Evolutionary conservation across 805 yeast species (phyloP).

Genomic region (Starmerella kuoi): DNA sequence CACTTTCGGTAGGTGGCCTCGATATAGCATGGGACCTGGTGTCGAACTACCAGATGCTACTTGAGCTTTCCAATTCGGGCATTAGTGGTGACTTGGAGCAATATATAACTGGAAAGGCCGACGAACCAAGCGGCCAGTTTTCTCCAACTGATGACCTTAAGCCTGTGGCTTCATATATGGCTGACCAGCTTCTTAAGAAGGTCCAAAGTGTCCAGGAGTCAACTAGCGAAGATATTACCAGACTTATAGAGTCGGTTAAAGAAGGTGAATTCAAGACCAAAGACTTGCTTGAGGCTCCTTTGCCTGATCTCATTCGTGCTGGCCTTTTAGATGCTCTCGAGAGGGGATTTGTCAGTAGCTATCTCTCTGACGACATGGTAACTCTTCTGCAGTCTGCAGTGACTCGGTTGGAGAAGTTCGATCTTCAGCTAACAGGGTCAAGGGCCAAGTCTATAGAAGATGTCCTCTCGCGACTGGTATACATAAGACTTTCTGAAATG

Average conservation of each 20-base stretch:
- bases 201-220: not conserved
- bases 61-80: constrained; percentile 9
- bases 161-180: constrained; percentile 5
- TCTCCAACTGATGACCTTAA: constrained; percentile 4
- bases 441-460: constrained; percentile 6
- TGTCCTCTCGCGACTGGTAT: constrained; percentile 3
- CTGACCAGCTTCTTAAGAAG: not conserved
- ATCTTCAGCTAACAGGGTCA: constrained; percentile 6
- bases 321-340: constrained; percentile 7
- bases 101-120: not conserved
- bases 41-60: not conserved
- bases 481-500: constrained; percentile 1
- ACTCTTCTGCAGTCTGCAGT: constrained; percentile 9
- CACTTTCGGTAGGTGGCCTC: constrained; percentile 15
- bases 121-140: not conserved
- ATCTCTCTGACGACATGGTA: constrained; percentile 5
- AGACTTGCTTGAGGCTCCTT: constrained; percentile 2
- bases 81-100: constrained; percentile 10
- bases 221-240: not conserved
- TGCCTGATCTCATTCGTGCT: constrained; percentile 11
- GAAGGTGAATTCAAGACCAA: not conserved
- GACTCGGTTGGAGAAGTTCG: constrained; percentile 10
- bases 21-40: constrained; percentile 19
- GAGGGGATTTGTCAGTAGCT: not conserved
- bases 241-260: not conserved